phyloP scores from a whole-genome alignment of 2,329 filamentous ascomycete species.

The Diplodia sapinea region DNA sequence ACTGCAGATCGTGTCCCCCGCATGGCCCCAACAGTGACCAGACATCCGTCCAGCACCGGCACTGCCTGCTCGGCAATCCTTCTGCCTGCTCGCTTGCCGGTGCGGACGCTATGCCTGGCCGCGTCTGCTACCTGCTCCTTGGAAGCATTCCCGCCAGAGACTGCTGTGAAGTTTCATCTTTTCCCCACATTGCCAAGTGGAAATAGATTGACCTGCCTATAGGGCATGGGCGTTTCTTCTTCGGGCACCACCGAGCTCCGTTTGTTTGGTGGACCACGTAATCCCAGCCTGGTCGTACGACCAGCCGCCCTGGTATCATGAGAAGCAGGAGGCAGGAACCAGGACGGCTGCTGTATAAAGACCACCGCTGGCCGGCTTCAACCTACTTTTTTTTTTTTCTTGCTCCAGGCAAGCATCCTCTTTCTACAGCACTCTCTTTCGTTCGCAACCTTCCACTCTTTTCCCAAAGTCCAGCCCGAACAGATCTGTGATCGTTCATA shows the following conservation, averaged over 20 bases:
- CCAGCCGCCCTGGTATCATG: slow-evolving; percentile 22
- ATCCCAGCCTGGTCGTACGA: neutral
- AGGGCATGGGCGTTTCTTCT: slow-evolving; percentile 21
- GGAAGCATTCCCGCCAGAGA: neutral
- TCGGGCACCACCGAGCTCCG: neutral
- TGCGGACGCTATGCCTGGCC: slow-evolving; percentile 1
- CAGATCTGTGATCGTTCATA: slow-evolving; percentile 31
- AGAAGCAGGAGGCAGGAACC: neutral
- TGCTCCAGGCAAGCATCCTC: slow-evolving; percentile 22
- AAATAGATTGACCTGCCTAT: slow-evolving; percentile 17
- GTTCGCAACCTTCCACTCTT: slow-evolving; percentile 27
- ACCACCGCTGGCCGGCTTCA: neutral
- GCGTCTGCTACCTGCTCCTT: slow-evolving; percentile 1
- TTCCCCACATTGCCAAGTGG: slow-evolving; percentile 27
- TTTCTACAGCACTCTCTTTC: slow-evolving; percentile 21
- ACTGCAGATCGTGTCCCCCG: slow-evolving; percentile 1
- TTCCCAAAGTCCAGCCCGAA: slow-evolving; percentile 10
- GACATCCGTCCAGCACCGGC: neutral
- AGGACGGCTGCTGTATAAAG: slow-evolving; percentile 13
- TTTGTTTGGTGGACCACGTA: slow-evolving; percentile 25
- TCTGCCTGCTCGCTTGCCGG: neutral
- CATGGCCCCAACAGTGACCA: neutral
- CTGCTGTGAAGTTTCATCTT: slow-evolving; percentile 24
- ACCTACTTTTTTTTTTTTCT: neutral
- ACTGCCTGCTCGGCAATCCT: slow-evolving; percentile 9